Evolutionary conservation across 352 stramenopile genomes (phyloP).

Genomic region (Elongisporangium undulatum): DNA sequence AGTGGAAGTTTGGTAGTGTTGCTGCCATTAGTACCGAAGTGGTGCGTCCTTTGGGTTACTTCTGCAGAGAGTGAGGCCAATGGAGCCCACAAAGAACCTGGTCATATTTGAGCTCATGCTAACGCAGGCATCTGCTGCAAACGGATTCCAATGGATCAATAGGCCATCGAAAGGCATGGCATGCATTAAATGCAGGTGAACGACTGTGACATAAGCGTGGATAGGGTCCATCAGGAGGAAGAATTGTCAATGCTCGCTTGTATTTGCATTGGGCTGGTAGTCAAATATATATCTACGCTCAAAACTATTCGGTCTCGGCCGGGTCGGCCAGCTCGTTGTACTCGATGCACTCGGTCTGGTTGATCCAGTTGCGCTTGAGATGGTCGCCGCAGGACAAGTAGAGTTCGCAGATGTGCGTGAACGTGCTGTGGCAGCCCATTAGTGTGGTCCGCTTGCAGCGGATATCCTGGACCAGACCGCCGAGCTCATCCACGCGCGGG

Average conservation of each 20-base stretch:
- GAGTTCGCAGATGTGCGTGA: constrained; percentile 73
- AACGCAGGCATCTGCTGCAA: no score
- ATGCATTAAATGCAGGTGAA: constrained; percentile 35
- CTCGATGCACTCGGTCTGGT: constrained; percentile 46
- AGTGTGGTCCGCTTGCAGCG: constrained; percentile 63
- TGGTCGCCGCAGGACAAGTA: constrained; percentile 68
- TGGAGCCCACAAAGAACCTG: no score
- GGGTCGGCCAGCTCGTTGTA: constrained; percentile 29
- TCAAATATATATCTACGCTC: not conserved
- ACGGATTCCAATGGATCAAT: not conserved
- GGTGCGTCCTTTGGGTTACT: no score
- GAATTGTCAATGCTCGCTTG: no score
- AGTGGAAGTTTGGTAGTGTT: no score
- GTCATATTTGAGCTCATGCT: no score
- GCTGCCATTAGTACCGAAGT: no score
- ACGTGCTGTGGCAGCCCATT: constrained; percentile 67
- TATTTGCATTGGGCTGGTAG: not conserved
- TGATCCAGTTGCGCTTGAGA: constrained; percentile 56
- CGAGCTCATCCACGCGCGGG: constrained; percentile 66
- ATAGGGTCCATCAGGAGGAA: no score
- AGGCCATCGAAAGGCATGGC: constrained; percentile 75
- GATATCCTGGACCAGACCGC: constrained; percentile 75
- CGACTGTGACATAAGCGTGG: no score
- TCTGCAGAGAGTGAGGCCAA: no score
- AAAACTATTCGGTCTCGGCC: not conserved